Evolutionary conservation across 345 rosid species (phyloP).

Genomic region (Rhodomyrtus tomentosa): DNA sequence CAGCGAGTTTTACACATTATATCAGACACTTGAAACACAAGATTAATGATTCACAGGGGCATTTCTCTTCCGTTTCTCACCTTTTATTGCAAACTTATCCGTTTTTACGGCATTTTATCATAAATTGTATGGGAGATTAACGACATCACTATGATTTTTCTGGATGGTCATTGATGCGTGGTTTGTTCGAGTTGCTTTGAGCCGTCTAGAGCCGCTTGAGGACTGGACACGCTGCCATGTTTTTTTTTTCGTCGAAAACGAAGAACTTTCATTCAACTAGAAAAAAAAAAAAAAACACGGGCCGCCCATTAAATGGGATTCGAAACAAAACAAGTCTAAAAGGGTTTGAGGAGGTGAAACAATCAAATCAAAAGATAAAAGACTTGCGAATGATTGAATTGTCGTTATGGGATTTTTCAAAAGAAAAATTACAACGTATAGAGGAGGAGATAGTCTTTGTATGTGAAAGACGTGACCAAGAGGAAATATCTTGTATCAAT

Average conservation of each 20-base stretch:
- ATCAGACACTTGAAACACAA: neutral
- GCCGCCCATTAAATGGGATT: too few relatives aligned
- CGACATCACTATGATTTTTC: neutral
- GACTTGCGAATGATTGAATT: too few relatives aligned
- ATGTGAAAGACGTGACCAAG: neutral
- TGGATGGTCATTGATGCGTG: neutral
- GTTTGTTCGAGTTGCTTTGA: neutral
- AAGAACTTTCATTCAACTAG: too few relatives aligned
- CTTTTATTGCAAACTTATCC: neutral
- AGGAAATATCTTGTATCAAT: neutral
- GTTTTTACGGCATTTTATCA: neutral
- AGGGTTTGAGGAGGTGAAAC: too few relatives aligned
- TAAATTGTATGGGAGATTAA: neutral
- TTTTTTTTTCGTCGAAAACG: too few relatives aligned
- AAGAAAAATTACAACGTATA: too few relatives aligned
- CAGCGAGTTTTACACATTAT: neutral
- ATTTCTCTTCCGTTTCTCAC: neutral
- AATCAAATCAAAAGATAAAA: too few relatives aligned
- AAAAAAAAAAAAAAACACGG: too few relatives aligned
- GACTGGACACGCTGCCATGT: too few relatives aligned
- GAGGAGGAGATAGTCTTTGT: neutral
- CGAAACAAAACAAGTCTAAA: too few relatives aligned
- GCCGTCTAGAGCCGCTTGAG: neutral
- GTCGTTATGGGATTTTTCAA: neutral
- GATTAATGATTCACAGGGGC: neutral